These are phyloP conservation scores for Eucalyptus tenuipes DNA, from an alignment of 345 rosid genomes.

Conservation along the genomic window DNA sequence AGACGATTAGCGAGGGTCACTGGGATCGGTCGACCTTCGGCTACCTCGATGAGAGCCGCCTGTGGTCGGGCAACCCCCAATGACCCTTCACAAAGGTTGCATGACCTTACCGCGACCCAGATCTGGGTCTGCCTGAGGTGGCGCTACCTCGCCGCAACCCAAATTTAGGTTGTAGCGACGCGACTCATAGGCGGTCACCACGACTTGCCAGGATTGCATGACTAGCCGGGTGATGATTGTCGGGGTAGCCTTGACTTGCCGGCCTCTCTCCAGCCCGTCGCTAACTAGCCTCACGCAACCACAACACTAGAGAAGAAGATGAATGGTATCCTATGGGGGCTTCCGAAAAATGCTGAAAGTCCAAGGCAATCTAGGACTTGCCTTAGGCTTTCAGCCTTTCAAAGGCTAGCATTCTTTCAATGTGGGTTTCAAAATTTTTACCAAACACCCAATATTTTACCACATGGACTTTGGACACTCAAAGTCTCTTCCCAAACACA, in stretches of 20 bases:
- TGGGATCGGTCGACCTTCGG: fast-evolving
- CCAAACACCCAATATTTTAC: too few relatives aligned
- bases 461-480: too few relatives aligned
- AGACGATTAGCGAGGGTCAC: fast-evolving
- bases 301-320: too few relatives aligned
- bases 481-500: too few relatives aligned
- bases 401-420: too few relatives aligned
- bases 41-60: fast-evolving
- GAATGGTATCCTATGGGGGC: fast-evolving
- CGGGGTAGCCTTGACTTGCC: fast-evolving
- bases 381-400: fast-evolving
- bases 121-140: fast-evolving
- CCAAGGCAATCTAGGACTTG: too few relatives aligned
- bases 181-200: fast-evolving
- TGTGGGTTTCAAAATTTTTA: fast-evolving
- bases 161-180: too few relatives aligned
- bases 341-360: fast-evolving
- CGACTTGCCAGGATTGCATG: fast-evolving
- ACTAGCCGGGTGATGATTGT: fast-evolving
- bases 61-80: fast-evolving
- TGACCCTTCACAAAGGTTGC: too few relatives aligned
- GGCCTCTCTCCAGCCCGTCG: fast-evolving
- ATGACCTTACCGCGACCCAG: fast-evolving
- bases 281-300: fast-evolving
- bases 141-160: fast-evolving